phyloP scores from a whole-genome alignment of 2,329 filamentous ascomycete genomes.

The Bipolaris bicolor region DNA sequence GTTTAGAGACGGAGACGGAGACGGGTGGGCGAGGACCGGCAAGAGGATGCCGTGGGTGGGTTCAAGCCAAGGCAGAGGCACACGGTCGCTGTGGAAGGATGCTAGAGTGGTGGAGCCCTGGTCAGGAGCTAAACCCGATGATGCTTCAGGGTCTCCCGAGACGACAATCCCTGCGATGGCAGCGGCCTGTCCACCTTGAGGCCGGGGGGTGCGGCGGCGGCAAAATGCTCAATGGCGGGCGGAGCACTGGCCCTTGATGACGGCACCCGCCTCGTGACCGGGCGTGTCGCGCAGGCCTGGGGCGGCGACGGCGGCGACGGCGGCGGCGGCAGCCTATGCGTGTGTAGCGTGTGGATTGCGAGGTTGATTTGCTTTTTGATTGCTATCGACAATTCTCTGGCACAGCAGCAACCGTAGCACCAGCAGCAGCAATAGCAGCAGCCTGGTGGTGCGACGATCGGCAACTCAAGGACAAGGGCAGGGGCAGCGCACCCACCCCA shows the following conservation, averaged over 20 bases:
- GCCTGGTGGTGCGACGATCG: neutral
- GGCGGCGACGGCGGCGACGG: neutral
- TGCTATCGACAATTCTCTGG: neutral
- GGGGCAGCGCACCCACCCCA: constrained; percentile 10
- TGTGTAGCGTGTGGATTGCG: neutral
- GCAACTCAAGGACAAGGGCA: constrained; percentile 8
- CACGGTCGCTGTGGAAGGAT: constrained; percentile 31
- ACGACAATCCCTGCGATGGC: constrained; percentile 22
- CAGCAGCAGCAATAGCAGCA: neutral
- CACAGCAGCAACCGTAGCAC: neutral
- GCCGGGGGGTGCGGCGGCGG: constrained; percentile 8
- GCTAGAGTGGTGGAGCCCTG: constrained; percentile 24
- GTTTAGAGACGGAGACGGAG: constrained; percentile 17
- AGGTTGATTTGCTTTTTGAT: neutral
- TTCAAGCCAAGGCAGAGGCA: constrained; percentile 17
- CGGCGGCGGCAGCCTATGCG: neutral
- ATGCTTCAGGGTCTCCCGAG: constrained; percentile 17
- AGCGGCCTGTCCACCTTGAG: neutral
- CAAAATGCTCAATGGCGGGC: constrained; percentile 4
- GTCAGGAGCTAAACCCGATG: constrained; percentile 10
- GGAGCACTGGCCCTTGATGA: neutral
- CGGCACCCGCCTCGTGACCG: neutral
- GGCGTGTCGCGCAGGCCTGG: neutral
- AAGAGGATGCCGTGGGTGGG: constrained; percentile 29
- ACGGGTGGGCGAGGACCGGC: constrained; percentile 24